These are phyloP conservation scores for Gossypium herbaceum DNA, from an alignment of 345 rosid genomes.

Conservation along the genomic window DNA sequence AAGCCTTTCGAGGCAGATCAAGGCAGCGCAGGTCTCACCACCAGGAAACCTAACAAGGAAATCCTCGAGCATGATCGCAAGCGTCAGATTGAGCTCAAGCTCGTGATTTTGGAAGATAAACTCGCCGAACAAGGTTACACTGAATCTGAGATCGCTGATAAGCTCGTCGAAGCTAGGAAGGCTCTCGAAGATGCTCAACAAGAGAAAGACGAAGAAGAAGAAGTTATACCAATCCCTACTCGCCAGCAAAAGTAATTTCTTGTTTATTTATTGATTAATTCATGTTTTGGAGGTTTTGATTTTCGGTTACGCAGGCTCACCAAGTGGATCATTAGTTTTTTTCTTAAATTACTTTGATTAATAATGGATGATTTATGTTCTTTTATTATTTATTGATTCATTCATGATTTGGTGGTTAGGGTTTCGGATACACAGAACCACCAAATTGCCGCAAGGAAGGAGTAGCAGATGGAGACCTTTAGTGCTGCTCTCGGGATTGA, in stretches of 20 bases:
- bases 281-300: constrained; percentile 30
- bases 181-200: constrained; percentile 41
- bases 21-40: constrained; percentile 69
- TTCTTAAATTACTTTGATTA: neutral
- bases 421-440: too few relatives aligned
- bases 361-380: neutral
- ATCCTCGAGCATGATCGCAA: constrained; percentile 89
- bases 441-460: too few relatives aligned
- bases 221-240: neutral
- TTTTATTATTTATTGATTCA: neutral
- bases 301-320: constrained; percentile 76
- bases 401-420: too few relatives aligned
- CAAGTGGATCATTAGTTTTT: constrained; percentile 44
- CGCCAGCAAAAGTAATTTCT: neutral
- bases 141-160: constrained; percentile 72
- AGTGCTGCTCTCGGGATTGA: constrained; percentile 80
- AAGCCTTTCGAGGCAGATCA: constrained; percentile 70
- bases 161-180: constrained; percentile 63
- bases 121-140: constrained; percentile 72
- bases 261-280: neutral
- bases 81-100: constrained; percentile 87
- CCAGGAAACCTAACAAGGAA: constrained; percentile 74
- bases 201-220: constrained; percentile 5
- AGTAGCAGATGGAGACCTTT: constrained; percentile 55
- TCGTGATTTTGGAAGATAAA: constrained; percentile 71